These are phyloP conservation scores for Fusarium fracticaudum DNA, from an alignment of 2,329 filamentous ascomycete species.

Conservation along the genomic window DNA sequence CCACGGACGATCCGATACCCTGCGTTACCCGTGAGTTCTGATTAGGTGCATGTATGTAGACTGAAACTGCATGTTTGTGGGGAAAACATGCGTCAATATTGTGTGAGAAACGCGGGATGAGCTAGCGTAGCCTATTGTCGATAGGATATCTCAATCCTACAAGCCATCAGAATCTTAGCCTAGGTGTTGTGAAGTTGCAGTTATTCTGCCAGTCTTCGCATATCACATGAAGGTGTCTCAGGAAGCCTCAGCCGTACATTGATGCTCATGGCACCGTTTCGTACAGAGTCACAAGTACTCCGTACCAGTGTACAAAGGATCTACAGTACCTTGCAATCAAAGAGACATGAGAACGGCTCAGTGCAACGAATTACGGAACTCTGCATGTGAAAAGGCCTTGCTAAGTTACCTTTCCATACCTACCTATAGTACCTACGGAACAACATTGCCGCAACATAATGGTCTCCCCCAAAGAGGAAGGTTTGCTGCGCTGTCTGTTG, in stretches of 20 bases:
- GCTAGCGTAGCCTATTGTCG: background rate
- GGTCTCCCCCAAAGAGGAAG: slow-evolving; percentile 7
- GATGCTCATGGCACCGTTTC: background rate
- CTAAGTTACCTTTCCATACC: background rate
- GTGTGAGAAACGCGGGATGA: background rate
- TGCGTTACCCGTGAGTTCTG: slow-evolving; percentile 6
- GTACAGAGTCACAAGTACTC: background rate
- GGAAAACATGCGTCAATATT: background rate
- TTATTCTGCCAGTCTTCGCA: background rate
- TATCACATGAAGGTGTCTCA: background rate
- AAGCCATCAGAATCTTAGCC: background rate
- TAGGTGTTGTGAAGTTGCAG: background rate
- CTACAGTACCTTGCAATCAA: background rate
- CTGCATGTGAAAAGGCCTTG: background rate
- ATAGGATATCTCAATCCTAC: background rate
- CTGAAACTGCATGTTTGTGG: background rate
- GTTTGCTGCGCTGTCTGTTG: slow-evolving; percentile 9
- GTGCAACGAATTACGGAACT: background rate
- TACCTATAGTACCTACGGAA: background rate
- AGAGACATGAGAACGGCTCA: background rate
- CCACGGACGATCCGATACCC: slow-evolving; percentile 20
- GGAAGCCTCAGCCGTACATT: background rate
- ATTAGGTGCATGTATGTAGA: background rate
- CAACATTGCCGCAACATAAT: background rate
- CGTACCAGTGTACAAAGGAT: background rate